These are phyloP conservation scores for Blepharisma japonicum DNA, from an alignment of 73 alveolate genomes.

Conservation along the genomic window DNA sequence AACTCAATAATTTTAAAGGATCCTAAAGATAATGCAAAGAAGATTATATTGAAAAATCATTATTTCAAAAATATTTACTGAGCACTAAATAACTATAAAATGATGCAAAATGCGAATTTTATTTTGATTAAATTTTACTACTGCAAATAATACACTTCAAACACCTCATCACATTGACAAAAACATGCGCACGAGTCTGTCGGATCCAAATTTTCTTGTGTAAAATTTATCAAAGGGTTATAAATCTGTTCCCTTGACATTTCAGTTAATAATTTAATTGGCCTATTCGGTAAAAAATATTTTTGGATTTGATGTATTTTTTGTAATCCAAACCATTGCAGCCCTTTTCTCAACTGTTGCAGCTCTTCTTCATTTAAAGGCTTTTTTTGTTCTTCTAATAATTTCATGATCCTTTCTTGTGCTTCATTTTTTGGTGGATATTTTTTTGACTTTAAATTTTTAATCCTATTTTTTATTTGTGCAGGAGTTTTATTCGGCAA, in stretches of 20 bases:
- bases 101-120: background rate
- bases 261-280: background rate
- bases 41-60: too few relatives aligned
- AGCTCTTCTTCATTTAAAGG: background rate
- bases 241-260: background rate
- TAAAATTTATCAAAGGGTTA: background rate
- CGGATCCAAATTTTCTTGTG: background rate
- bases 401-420: background rate
- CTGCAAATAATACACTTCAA: background rate
- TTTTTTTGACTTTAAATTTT: constrained; percentile 3
- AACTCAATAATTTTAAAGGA: too few relatives aligned
- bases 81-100: too few relatives aligned
- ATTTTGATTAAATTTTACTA: background rate
- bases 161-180: background rate
- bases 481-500: background rate
- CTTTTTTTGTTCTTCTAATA: background rate
- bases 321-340: background rate
- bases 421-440: background rate
- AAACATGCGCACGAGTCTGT: background rate
- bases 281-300: constrained; percentile 8
- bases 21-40: too few relatives aligned
- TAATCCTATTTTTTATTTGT: background rate
- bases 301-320: background rate
- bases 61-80: too few relatives aligned
- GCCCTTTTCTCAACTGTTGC: background rate